Base-by-base conservation (phyloP, 768 basidiomycete species). In the Panellus pusillus region DNA sequence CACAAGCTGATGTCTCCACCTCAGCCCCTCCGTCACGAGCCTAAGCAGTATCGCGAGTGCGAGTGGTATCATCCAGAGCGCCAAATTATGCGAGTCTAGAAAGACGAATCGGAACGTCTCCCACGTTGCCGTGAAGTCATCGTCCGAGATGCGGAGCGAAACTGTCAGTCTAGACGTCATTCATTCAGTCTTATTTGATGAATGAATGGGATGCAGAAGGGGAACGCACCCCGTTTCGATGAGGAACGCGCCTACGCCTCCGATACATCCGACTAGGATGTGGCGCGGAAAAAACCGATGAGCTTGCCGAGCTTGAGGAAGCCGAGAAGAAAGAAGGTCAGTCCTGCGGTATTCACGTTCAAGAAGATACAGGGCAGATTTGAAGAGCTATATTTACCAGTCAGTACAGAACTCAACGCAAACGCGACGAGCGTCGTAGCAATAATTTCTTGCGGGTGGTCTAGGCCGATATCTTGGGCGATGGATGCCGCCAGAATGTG, bases 201-300 rank as follows among this genome's bases (percentile, higher is more conserved):
- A n/a, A 45, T 15, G n/a, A 20, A 18, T 8, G 4, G 20, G 20
- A 42, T 31, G 43, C 31, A 36, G 50, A 9, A 36, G 58, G n/a
- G 63, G 3, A n/a, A 19, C 79, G 52, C 61, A 90, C 88, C 93
- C 94, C 0, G 95, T 98, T 62, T 88, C 77, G 38, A 98, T 82
- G 42, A 99, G 76, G 70, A 98, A 99, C 9, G 87, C 83, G 14
- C 96, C 96, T 29, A 98, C 92, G n/a, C 96, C 95, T 9, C 95
- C 95, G 37, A 98, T 98, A 63, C 89, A 89, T 82, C 95, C 95
- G n/a, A 99, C 91, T 27, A 98, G 80, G 65, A 98, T 97, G 65
- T 97, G 94, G 13, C 96, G 79, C 15, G 96, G 96, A 72, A 98
- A 98, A 72, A 98, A 98, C 94, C 94, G 32, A 97, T 87, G 9